phyloP scores from a whole-genome alignment of 2,329 filamentous ascomycete genomes.

The Cytospora chrysosperma region DNA sequence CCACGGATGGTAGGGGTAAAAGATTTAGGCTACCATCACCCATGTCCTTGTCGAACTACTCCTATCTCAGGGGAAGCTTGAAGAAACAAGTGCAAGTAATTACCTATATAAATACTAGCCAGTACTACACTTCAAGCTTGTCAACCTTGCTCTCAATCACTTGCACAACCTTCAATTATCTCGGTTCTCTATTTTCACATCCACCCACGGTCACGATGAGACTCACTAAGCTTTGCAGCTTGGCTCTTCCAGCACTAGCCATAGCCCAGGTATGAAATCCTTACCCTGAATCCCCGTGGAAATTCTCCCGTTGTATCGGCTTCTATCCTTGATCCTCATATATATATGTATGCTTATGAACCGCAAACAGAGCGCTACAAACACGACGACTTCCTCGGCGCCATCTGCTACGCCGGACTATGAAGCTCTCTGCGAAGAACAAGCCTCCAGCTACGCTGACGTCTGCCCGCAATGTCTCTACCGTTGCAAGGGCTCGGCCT shows the following conservation, averaged over 20 bases:
- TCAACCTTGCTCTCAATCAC: neutral
- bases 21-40: neutral
- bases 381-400: conserved; percentile 4
- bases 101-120: no score
- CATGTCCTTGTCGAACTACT: neutral
- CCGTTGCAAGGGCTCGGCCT: neutral
- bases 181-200: no score
- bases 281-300: no score
- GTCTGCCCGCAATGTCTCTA: conserved; percentile 20
- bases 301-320: neutral
- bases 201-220: neutral
- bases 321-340: neutral
- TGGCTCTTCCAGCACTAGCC: conserved; percentile 5
- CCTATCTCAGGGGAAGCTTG: neutral
- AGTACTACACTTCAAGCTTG: no score
- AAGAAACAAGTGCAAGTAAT: no score
- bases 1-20: conserved; percentile 1
- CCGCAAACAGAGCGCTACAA: neutral
- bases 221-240: neutral
- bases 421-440: conserved; percentile 14
- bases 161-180: neutral
- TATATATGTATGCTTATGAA: neutral
- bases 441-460: conserved; percentile 10
- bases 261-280: conserved; percentile 8
- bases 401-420: conserved; percentile 18